Percentiles rank a stretch among this genome's conserved stretches.
Conservation (phyloP, 257 asterid genomes). For the Mitragyna speciosa region DNA sequence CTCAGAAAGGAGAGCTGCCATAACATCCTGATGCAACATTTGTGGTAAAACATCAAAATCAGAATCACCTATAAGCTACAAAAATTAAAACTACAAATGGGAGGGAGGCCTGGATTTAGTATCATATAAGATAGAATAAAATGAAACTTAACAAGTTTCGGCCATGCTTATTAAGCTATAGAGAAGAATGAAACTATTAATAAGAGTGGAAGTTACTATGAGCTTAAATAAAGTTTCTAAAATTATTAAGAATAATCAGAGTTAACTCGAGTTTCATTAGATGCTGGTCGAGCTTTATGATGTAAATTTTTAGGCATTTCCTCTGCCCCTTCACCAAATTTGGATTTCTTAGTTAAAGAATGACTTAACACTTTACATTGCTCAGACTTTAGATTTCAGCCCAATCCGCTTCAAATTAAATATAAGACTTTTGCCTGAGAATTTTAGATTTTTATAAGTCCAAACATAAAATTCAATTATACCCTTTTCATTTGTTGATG, state of each 20-base stretch:
- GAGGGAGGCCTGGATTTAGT: background rate
- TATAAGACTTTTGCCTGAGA: background rate
- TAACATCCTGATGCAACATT: conserved; percentile 45
- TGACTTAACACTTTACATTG: background rate
- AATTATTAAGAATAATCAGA: background rate
- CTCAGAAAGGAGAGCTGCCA: conserved; percentile 44
- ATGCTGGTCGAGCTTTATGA: background rate
- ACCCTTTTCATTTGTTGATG: background rate
- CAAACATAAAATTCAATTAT: background rate
- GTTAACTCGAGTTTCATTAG: background rate
- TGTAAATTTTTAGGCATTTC: background rate
- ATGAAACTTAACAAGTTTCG: background rate
- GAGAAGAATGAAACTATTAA: background rate
- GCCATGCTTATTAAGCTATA: background rate
- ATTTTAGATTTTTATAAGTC: background rate
- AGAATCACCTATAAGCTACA: background rate
- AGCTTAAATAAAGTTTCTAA: background rate
- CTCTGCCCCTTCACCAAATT: background rate
- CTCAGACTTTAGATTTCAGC: background rate
- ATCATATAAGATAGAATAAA: background rate
- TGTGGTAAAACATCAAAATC: background rate
- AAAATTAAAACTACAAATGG: background rate
- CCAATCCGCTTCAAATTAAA: background rate
- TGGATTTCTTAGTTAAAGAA: background rate
- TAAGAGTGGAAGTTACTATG: background rate